Evolutionary conservation across 306 rosid species (phyloP).

Genomic region (Rosa chinensis): DNA sequence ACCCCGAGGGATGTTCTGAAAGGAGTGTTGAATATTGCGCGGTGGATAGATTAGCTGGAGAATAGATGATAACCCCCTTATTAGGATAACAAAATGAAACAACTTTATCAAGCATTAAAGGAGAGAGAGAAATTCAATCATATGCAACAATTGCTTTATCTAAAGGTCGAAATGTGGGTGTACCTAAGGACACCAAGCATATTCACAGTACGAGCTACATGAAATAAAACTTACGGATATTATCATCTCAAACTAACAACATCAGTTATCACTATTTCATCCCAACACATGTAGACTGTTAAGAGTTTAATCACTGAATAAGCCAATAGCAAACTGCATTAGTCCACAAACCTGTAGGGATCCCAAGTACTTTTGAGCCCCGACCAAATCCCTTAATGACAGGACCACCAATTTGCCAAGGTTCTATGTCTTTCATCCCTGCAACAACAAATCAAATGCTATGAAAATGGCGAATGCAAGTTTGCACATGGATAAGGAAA

Average conservation of each 20-base stretch:
- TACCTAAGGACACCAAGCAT: not conserved
- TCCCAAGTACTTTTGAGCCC: slow-evolving; percentile 92
- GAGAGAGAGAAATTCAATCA: not conserved
- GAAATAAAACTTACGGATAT: not conserved
- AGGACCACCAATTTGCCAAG: slow-evolving; percentile 85
- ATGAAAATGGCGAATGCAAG: slow-evolving; percentile 26
- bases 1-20: slow-evolving; percentile 76
- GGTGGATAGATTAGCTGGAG: slow-evolving; percentile 80
- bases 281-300: not conserved
- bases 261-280: slow-evolving; percentile 40
- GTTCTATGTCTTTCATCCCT: slow-evolving; percentile 86
- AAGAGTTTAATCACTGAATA: not conserved
- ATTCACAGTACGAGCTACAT: not conserved
- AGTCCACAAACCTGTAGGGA: slow-evolving; percentile 79
- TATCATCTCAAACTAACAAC: too few relatives aligned
- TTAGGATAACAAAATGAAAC: slow-evolving; percentile 13
- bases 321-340: not conserved
- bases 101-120: slow-evolving; percentile 3
- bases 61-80: slow-evolving; percentile 13
- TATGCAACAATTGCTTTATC: not conserved
- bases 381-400: slow-evolving; percentile 93
- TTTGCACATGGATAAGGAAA: slow-evolving; percentile 10
- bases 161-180: slow-evolving; percentile 5
- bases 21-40: slow-evolving; percentile 62
- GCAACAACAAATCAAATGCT: slow-evolving; percentile 35